A percentile compares a stretch with the other conserved stretches of the same genome.
phyloP scores from a whole-genome alignment of 1,284 basidiomycete species.

The Cutaneotrichosporon sp. region DNA sequence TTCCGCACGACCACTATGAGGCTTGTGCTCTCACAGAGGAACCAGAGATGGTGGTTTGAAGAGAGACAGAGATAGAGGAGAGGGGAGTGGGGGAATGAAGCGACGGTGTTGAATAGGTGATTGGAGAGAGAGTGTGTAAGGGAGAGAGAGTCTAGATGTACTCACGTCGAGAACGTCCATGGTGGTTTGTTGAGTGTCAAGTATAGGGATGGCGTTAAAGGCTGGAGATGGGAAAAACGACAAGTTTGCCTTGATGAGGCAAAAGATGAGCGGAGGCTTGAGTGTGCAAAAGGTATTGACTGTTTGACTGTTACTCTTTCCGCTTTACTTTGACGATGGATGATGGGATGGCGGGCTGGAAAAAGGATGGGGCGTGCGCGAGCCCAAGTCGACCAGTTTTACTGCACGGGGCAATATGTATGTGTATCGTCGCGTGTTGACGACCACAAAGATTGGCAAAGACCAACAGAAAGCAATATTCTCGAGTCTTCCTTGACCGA shows the following conservation, averaged over 20 bases:
- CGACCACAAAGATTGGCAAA: background rate
- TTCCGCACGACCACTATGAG: background rate
- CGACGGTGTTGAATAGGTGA: background rate
- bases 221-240: background rate
- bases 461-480: background rate
- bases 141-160: slow-evolving; percentile 11
- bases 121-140: background rate
- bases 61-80: background rate
- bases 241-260: slow-evolving; percentile 1
- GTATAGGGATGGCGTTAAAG: background rate
- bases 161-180: slow-evolving; percentile 44
- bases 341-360: too few species aligned
- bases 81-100: too few species aligned
- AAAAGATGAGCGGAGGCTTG: background rate
- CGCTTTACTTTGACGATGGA: too few species aligned
- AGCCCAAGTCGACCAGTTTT: background rate
- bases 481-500: too few species aligned
- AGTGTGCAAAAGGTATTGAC: too few species aligned
- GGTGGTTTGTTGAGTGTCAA: background rate
- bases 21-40: background rate
- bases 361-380: background rate
- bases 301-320: too few species aligned
- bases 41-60: background rate
- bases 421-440: background rate
- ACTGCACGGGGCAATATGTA: background rate